Evolutionary conservation across 192 early-diverging fungal genomes (phyloP).

Genomic region (Coemansia sp.): DNA sequence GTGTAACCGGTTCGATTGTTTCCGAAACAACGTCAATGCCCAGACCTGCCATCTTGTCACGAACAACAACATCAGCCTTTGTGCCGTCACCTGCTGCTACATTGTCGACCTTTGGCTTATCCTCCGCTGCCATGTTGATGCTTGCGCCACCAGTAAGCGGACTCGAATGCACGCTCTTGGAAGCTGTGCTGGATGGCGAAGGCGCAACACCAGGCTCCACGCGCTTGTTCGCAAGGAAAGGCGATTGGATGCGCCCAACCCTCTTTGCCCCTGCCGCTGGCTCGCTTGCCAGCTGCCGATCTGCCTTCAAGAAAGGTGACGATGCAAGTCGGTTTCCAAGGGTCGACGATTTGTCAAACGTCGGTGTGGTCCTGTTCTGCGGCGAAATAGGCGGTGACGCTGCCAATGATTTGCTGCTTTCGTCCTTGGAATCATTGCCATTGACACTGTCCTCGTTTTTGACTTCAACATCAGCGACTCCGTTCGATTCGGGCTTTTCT

Average conservation of each 20-base stretch:
- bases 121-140: background rate
- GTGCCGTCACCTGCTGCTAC: background rate
- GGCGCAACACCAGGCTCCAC: slow-evolving; percentile 9
- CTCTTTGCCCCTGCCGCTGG: slow-evolving; percentile 15
- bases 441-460: background rate
- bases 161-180: background rate
- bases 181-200: background rate
- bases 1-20: too few species aligned
- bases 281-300: slow-evolving; percentile 29
- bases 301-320: slow-evolving; percentile 52
- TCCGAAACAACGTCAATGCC: too few species aligned
- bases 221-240: slow-evolving; percentile 30
- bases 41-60: slow-evolving; percentile 21
- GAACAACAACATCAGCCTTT: background rate
- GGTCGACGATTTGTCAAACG: slow-evolving; percentile 26
- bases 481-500: background rate
- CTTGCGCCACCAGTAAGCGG: background rate
- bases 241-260: slow-evolving; percentile 46
- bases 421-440: slow-evolving; percentile 1
- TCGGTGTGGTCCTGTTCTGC: slow-evolving; percentile 14
- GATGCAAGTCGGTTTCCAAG: slow-evolving; percentile 39
- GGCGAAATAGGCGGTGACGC: slow-evolving; percentile 15
- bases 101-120: slow-evolving; percentile 3
- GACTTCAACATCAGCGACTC: background rate
- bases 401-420: background rate